Evolutionary conservation across 2,329 filamentous ascomycete species (phyloP).

Genomic region (Clonostachys solani): DNA sequence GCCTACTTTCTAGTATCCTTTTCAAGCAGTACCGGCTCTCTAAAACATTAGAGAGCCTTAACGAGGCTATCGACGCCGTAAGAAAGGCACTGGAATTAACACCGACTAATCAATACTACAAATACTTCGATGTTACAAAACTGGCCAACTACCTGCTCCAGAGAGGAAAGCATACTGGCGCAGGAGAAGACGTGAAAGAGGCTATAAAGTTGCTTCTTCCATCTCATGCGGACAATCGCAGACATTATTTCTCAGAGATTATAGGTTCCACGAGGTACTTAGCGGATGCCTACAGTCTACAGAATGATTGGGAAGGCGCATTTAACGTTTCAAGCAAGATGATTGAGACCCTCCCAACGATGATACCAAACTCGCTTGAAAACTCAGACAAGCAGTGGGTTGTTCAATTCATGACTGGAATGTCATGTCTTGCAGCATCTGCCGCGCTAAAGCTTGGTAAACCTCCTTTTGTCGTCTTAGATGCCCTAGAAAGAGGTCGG

Average conservation of each 20-base stretch:
- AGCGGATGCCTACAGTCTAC: too few relatives aligned
- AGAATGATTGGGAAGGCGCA: not conserved
- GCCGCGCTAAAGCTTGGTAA: not conserved
- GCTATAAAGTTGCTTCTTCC: not conserved
- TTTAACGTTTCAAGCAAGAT: not conserved
- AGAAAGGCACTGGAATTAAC: too few relatives aligned
- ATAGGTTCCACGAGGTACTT: not conserved
- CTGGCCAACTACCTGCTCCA: too few relatives aligned
- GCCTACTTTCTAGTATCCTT: too few relatives aligned
- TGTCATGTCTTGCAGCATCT: not conserved
- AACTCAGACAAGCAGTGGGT: not conserved
- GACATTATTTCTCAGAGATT: not conserved
- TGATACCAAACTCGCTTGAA: not conserved
- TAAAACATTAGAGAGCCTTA: too few relatives aligned
- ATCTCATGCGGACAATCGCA: too few relatives aligned
- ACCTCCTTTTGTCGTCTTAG: slow-evolving; percentile 3
- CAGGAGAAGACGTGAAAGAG: not conserved
- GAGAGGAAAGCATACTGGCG: too few relatives aligned
- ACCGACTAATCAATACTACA: too few relatives aligned
- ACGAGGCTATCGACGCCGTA: too few relatives aligned
- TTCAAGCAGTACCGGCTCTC: too few relatives aligned
- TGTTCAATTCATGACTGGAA: not conserved
- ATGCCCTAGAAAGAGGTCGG: slow-evolving; percentile 16
- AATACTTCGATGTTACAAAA: too few relatives aligned
- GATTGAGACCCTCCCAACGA: not conserved